Conservation (phyloP, 2,329 filamentous ascomycete species). For the Talaromyces sp. region DNA sequence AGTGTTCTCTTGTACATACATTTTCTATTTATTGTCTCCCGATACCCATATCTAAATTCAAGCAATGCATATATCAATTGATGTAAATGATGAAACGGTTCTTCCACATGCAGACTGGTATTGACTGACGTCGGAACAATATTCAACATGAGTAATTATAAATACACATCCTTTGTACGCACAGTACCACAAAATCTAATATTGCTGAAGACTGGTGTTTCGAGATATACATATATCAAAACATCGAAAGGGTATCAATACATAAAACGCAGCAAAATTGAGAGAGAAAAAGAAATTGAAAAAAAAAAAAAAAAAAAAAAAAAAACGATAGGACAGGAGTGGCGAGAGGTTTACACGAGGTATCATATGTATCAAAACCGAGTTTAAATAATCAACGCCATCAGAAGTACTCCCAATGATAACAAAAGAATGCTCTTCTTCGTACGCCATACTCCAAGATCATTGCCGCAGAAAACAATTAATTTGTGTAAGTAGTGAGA, state of each 20-base stretch:
- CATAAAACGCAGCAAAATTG: not conserved
- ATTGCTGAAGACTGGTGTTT: not conserved
- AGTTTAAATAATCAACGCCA: not conserved
- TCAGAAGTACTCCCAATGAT: not conserved
- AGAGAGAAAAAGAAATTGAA: not conserved
- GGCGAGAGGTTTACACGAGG: not conserved
- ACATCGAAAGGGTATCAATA: not conserved
- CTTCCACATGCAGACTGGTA: no score
- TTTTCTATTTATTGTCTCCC: not conserved
- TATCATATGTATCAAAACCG: constrained; percentile 10
- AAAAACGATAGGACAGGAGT: not conserved
- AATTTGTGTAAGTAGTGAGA: not conserved
- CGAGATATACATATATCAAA: not conserved
- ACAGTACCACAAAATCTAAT: not conserved
- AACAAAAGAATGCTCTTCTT: not conserved
- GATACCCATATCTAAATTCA: not conserved
- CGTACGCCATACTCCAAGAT: not conserved
- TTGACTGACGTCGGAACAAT: no score
- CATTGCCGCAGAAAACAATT: not conserved
- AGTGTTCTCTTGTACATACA: not conserved
- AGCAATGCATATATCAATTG: not conserved
- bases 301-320: not conserved
- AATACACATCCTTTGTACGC: not conserved
- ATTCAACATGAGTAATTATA: no score
- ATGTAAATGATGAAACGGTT: not conserved